Evolutionary conservation across 2,329 filamentous ascomycete genomes (phyloP).

Genomic region (Penicillium thymicola): DNA sequence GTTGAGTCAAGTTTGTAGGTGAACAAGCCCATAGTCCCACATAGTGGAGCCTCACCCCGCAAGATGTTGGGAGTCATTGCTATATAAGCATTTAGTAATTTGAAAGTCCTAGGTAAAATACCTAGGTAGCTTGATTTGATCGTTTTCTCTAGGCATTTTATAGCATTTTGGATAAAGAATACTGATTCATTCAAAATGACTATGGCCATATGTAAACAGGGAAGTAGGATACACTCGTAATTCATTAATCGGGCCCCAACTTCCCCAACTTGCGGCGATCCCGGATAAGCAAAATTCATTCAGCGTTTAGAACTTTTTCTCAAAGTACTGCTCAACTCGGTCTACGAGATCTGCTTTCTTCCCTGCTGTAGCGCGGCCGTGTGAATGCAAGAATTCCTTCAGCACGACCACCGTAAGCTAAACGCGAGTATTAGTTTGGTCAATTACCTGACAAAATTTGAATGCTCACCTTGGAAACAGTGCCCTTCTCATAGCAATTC

Average conservation of each 20-base stretch:
- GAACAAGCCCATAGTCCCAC: not conserved
- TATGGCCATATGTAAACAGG: not conserved
- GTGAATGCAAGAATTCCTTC: slow-evolving; percentile 46
- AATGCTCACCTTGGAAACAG: slow-evolving; percentile 40
- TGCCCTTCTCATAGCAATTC: slow-evolving; percentile 41
- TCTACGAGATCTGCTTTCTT: slow-evolving; percentile 54
- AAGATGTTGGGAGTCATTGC: not conserved
- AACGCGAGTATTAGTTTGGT: slow-evolving; percentile 5
- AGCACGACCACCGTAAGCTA: slow-evolving; percentile 47
- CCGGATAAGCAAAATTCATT: not conserved
- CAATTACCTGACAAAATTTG: not conserved
- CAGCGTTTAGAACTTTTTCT: slow-evolving; percentile 36
- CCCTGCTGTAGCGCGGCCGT: slow-evolving; percentile 43
- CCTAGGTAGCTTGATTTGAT: not conserved
- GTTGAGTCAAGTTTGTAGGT: too few relatives aligned
- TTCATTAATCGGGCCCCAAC: not conserved
- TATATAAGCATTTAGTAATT: not conserved
- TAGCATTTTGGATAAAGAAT: not conserved
- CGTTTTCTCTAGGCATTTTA: not conserved
- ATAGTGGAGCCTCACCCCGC: not conserved
- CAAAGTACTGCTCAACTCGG: slow-evolving; percentile 48
- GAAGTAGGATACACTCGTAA: not conserved
- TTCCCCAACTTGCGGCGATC: not conserved
- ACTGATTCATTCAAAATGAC: not conserved
- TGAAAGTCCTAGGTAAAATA: not conserved